These are phyloP conservation scores for Westerdykella aurantiaca DNA, from an alignment of 2,329 filamentous ascomycete genomes.

Conservation along the genomic window DNA sequence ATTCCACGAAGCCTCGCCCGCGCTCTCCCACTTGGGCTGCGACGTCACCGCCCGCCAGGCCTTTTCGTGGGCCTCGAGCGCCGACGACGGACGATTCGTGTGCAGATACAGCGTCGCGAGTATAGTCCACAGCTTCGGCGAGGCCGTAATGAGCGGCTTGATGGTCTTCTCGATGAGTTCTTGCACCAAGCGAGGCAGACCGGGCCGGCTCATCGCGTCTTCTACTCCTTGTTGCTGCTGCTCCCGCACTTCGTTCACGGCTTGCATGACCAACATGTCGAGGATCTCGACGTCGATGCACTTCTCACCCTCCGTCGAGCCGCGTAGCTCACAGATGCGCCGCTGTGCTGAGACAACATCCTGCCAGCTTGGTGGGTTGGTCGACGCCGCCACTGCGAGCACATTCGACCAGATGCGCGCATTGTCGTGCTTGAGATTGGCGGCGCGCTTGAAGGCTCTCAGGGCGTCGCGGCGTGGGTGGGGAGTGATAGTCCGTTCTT, in stretches of 20 bases:
- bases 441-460: slow-evolving; percentile 79
- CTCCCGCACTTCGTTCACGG: slow-evolving; percentile 43
- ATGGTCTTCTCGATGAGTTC: slow-evolving; percentile 69
- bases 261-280: slow-evolving; percentile 64
- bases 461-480: slow-evolving; percentile 66
- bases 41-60: slow-evolving; percentile 71
- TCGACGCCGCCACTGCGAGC: slow-evolving; percentile 74
- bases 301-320: slow-evolving; percentile 61
- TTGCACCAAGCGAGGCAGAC: slow-evolving; percentile 58
- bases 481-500: slow-evolving; percentile 15
- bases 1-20: slow-evolving; percentile 61
- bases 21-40: slow-evolving; percentile 51
- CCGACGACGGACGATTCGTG: slow-evolving; percentile 62
- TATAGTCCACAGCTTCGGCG: slow-evolving; percentile 70
- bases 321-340: slow-evolving; percentile 69
- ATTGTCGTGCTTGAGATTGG: slow-evolving; percentile 75
- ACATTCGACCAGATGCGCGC: slow-evolving; percentile 97
- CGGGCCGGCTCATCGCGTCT: slow-evolving; percentile 37
- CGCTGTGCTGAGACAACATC: slow-evolving; percentile 72
- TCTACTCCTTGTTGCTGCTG: slow-evolving; percentile 9
- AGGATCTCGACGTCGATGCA: slow-evolving; percentile 72
- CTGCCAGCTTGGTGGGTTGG: slow-evolving; percentile 65
- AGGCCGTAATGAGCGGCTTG: slow-evolving; percentile 76
- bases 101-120: slow-evolving; percentile 68
- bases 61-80: slow-evolving; percentile 80